phyloP scores from a whole-genome alignment of 805 yeast species.

The Wickerhamomyces sydowiorum region DNA sequence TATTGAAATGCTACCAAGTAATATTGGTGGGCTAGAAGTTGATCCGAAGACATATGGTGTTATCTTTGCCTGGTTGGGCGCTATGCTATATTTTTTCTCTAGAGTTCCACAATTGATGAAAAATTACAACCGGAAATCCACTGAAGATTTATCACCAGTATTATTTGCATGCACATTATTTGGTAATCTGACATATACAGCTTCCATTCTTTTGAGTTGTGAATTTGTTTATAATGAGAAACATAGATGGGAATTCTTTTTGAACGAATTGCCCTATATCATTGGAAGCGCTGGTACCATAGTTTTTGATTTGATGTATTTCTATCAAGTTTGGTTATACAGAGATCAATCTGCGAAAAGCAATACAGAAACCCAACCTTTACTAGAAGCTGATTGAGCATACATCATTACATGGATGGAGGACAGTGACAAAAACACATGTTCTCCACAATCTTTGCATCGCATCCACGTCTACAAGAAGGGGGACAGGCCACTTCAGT shows the following conservation, averaged over 20 bases:
- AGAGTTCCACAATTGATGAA: conserved; percentile 81
- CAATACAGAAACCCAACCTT: conserved; percentile 11
- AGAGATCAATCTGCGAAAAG: conserved; percentile 7
- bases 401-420: too few relatives aligned
- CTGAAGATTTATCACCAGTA: conserved; percentile 79
- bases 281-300: conserved; percentile 86
- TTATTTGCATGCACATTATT: conserved; percentile 72
- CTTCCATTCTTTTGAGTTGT: conserved; percentile 67
- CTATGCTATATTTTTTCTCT: conserved; percentile 67
- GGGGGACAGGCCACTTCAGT: too few relatives aligned
- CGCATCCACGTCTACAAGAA: too few relatives aligned
- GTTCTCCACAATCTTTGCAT: too few relatives aligned
- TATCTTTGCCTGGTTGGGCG: conserved; percentile 72
- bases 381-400: conserved; percentile 2
- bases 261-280: conserved; percentile 73
- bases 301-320: conserved; percentile 64
- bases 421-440: too few relatives aligned
- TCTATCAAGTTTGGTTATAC: conserved; percentile 49
- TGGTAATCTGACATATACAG: conserved; percentile 73
- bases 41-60: conserved; percentile 30
- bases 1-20: conserved; percentile 5
- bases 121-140: conserved; percentile 73
- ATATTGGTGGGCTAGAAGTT: background rate
- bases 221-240: conserved; percentile 35
- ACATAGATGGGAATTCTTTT: conserved; percentile 41